A percentile compares a stretch with the other conserved stretches of the same genome.
phyloP scores from a whole-genome alignment of 139 green algal genomes.

The Haematococcus sp. region DNA sequence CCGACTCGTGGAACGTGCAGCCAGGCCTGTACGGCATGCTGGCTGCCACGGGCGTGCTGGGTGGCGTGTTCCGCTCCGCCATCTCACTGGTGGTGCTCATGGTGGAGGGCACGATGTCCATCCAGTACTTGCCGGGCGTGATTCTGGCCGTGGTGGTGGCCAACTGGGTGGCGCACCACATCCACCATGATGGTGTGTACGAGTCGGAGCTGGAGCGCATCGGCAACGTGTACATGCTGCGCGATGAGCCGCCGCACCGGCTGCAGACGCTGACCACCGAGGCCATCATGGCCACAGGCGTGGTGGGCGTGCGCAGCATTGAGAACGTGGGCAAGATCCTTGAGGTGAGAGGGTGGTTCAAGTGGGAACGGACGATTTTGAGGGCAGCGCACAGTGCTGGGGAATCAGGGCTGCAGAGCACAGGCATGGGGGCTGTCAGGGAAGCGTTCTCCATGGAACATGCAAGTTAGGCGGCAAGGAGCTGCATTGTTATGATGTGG shows the following conservation, averaged over 20 bases:
- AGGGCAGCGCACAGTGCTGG: no score
- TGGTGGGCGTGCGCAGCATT: slow-evolving; percentile 62
- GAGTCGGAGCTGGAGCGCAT: slow-evolving; percentile 83
- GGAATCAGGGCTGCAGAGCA: no score
- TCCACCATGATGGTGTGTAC: slow-evolving; percentile 85
- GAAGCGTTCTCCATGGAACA: no score
- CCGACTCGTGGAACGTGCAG: slow-evolving; percentile 51
- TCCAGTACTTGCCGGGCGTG: slow-evolving; percentile 83
- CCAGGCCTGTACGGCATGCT: slow-evolving; percentile 80
- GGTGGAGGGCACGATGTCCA: slow-evolving; percentile 78
- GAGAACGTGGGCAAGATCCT: slow-evolving; percentile 61
- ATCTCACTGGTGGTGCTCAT: slow-evolving; percentile 91
- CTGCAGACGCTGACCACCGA: slow-evolving; percentile 56
- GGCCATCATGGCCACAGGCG: slow-evolving; percentile 67
- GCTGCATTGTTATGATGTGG: no score
- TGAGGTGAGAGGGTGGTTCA: slow-evolving; percentile 22
- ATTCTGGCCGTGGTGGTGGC: slow-evolving; percentile 81
- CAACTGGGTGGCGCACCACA: slow-evolving; percentile 77
- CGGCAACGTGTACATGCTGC: slow-evolving; percentile 76
- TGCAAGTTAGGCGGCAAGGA: no score
- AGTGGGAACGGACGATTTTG: no score
- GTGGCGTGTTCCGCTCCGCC: slow-evolving; percentile 82
- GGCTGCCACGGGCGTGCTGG: slow-evolving; percentile 76
- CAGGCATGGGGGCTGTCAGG: no score
- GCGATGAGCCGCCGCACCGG: slow-evolving; percentile 67